These are phyloP conservation scores for Hibiscus tridactylites DNA, from an alignment of 345 rosid genomes.

Conservation along the genomic window DNA sequence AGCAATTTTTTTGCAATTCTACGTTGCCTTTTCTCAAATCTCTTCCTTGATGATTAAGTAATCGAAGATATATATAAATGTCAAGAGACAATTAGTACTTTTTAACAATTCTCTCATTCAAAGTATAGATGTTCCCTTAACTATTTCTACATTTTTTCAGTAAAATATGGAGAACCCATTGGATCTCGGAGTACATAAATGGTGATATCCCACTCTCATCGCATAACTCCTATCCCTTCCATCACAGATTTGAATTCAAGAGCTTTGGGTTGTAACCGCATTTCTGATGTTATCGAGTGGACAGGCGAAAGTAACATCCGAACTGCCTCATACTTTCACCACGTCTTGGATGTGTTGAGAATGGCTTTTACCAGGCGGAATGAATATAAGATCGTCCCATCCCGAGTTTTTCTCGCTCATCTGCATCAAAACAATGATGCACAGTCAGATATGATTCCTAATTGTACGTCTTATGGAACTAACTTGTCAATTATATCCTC, in stretches of 20 bases:
- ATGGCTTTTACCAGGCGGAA: conserved; percentile 92
- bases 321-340: conserved; percentile 23
- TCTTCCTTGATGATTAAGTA: neutral
- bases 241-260: neutral
- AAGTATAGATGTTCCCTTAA: neutral
- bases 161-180: neutral
- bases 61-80: neutral
- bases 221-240: neutral
- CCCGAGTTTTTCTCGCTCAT: conserved; percentile 78
- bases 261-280: neutral
- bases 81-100: neutral
- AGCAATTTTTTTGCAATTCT: too few species aligned
- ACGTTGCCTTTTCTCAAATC: too few species aligned
- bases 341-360: conserved; percentile 80
- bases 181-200: neutral
- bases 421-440: conserved; percentile 29
- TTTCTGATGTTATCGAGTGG: neutral
- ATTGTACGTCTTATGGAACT: neutral
- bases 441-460: conserved; percentile 7
- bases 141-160: neutral
- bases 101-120: neutral
- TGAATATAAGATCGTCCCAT: conserved; percentile 91
- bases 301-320: neutral
- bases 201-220: neutral
- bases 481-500: neutral